Evolutionary conservation across 495 filamentous ascomycete species (phyloP).

Genomic region (Copromyces sp.): DNA sequence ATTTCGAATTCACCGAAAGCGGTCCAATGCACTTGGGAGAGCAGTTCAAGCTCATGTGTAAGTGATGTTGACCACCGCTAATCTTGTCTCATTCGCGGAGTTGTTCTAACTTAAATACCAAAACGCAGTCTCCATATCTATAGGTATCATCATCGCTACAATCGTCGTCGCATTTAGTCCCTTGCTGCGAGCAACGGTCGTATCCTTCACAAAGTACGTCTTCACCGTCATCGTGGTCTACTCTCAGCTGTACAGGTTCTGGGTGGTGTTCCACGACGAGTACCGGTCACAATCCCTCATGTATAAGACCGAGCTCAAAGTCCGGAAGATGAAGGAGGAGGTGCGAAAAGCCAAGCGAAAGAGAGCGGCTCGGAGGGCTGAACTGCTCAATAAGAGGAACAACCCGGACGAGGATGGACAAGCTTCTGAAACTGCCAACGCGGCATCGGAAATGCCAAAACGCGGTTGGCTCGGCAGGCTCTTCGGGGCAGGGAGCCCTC

Average conservation of each 20-base stretch:
- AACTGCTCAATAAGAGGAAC: neutral
- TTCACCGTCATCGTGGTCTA: slow-evolving; percentile 4
- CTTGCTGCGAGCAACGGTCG: slow-evolving; percentile 6
- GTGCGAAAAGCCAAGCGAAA: slow-evolving; percentile 4
- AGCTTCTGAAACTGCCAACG: neutral
- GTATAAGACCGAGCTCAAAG: slow-evolving; percentile 1
- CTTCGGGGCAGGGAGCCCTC: neutral
- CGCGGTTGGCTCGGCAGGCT: neutral
- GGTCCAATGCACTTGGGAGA: slow-evolving; percentile 4
- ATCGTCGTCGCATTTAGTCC: slow-evolving; percentile 13
- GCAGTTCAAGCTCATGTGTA: slow-evolving; percentile 19
- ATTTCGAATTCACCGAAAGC: slow-evolving; percentile 9
- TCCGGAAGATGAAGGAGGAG: slow-evolving; percentile 4
- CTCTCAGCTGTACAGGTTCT: slow-evolving; percentile 12
- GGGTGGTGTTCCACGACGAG: slow-evolving; percentile 2
- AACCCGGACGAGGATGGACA: neutral
- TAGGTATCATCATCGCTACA: slow-evolving; percentile 15
- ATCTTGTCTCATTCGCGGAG: neutral
- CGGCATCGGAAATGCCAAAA: neutral
- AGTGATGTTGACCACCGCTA: neutral
- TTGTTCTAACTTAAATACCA: neutral
- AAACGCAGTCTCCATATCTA: slow-evolving; percentile 19
- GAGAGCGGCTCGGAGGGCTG: neutral
- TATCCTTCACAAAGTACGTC: slow-evolving; percentile 6
- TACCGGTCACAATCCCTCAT: neutral